These are phyloP conservation scores for Neonectria sp. DNA, from an alignment of 2,329 filamentous ascomycete species.

Conservation along the genomic window DNA sequence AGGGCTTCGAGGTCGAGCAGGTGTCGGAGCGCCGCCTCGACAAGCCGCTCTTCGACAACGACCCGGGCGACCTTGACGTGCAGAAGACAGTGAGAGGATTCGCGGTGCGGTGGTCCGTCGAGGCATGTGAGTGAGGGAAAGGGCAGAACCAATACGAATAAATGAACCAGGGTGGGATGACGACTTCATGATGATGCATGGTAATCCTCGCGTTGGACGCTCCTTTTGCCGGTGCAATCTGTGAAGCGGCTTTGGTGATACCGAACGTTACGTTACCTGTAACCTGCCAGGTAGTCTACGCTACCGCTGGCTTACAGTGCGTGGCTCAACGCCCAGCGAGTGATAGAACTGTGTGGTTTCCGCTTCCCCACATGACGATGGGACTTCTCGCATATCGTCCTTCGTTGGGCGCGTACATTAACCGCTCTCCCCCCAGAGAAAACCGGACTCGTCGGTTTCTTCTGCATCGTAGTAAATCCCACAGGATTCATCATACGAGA, in stretches of 20 bases:
- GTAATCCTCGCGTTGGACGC: conserved; percentile 1
- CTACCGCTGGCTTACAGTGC: conserved; percentile 29
- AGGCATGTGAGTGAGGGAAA: conserved; percentile 42
- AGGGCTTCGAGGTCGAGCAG: conserved; percentile 84
- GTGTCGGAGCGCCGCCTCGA: conserved; percentile 87
- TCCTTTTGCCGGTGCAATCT: conserved; percentile 7
- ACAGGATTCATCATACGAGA: conserved; percentile 31
- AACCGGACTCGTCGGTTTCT: conserved; percentile 13
- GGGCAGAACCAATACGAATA: conserved; percentile 9
- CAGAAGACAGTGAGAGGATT: conserved; percentile 88
- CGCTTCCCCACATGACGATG: conserved; percentile 42
- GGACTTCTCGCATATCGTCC: conserved; percentile 10
- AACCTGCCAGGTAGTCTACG: conserved; percentile 6
- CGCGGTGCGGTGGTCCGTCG: conserved; percentile 75
- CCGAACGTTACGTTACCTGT: conserved; percentile 44
- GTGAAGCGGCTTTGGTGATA: conserved; percentile 20
- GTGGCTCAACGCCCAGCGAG: conserved; percentile 31
- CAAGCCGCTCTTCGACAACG: conserved; percentile 89
- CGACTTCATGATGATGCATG: conserved; percentile 21
- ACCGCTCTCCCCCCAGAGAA: conserved; percentile 16
- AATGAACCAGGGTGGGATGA: conserved; percentile 5
- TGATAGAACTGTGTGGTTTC: conserved; percentile 16
- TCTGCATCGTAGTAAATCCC: conserved; percentile 14
- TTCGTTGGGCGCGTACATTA: conserved; percentile 21
- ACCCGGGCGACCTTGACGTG: conserved; percentile 86